Evolutionary conservation across 1,284 basidiomycete species (phyloP).

Genomic region (Marasmius oreades): DNA sequence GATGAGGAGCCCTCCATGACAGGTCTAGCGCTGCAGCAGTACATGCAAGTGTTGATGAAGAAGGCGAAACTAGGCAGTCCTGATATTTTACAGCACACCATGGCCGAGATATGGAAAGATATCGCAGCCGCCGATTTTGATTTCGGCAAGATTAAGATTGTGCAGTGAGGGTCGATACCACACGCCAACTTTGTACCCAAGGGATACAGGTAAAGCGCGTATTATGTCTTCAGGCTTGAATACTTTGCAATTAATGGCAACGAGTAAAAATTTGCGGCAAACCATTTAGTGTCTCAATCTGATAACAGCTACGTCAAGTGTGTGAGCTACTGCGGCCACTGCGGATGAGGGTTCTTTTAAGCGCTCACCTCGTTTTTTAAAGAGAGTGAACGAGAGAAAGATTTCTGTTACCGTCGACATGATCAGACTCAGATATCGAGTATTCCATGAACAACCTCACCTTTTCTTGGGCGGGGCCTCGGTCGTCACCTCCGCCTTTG

Average conservation of each 20-base stretch:
- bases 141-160: background rate
- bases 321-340: too few relatives aligned
- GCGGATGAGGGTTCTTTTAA: background rate
- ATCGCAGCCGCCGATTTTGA: background rate
- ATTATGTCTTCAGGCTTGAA: too few relatives aligned
- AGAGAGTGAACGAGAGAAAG: background rate
- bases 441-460: conserved; percentile 35
- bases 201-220: too few relatives aligned
- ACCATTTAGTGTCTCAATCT: too few relatives aligned
- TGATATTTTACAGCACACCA: background rate
- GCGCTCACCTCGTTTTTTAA: background rate
- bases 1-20: background rate
- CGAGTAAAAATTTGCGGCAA: too few relatives aligned
- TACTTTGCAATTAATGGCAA: too few relatives aligned
- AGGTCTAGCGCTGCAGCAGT: background rate
- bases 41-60: background rate
- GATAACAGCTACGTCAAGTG: too few relatives aligned
- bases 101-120: background rate
- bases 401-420: background rate
- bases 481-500: conserved; percentile 37
- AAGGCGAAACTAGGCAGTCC: background rate
- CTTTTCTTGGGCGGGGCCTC: conserved; percentile 34
- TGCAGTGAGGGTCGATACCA: too few relatives aligned
- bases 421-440: conserved; percentile 1
- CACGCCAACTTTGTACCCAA: too few relatives aligned